Percentiles rank a stretch among this genome's conserved stretches.
These are phyloP conservation scores for Xylariaceae sp. DNA, from an alignment of 2,329 filamentous ascomycete genomes.

Conservation along the genomic window DNA sequence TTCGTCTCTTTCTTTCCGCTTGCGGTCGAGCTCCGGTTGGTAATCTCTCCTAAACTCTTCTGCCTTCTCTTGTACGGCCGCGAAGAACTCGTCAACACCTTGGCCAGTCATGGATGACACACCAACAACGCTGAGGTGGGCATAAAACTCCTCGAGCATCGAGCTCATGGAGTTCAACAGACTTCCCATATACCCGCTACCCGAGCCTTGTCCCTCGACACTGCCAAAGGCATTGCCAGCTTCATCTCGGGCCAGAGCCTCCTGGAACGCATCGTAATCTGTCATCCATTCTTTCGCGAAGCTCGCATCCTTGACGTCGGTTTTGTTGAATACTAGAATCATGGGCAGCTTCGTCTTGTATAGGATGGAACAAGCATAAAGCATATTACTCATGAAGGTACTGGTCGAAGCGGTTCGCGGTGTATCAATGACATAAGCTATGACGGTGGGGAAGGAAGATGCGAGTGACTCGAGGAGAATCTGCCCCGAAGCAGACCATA, in stretches of 20 bases:
- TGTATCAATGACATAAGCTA: slow-evolving; percentile 97
- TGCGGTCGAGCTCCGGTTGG: slow-evolving; percentile 85
- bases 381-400: slow-evolving; percentile 99
- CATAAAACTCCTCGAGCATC: slow-evolving; percentile 97
- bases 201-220: slow-evolving; percentile 71
- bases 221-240: slow-evolving; percentile 77
- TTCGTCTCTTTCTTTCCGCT: slow-evolving; percentile 76
- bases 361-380: slow-evolving; percentile 97
- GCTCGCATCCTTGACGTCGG: slow-evolving; percentile 87
- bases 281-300: slow-evolving; percentile 99
- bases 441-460: slow-evolving; percentile 92
- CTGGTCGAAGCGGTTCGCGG: slow-evolving; percentile 90
- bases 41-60: slow-evolving; percentile 91
- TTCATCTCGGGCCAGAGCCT: slow-evolving; percentile 81
- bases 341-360: slow-evolving; percentile 99
- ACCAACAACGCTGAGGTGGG: slow-evolving; percentile 88
- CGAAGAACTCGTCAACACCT: slow-evolving; percentile 92
- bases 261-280: slow-evolving; percentile 95
- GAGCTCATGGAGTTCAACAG: slow-evolving; percentile 97
- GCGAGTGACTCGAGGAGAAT: slow-evolving; percentile 94
- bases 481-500: slow-evolving; percentile 94
- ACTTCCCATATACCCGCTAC: slow-evolving; percentile 95
- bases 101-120: slow-evolving; percentile 93
- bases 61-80: slow-evolving; percentile 84
- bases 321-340: slow-evolving; percentile 99